A percentile compares a stretch with the other conserved stretches of the same genome.
These are phyloP conservation scores for Sanghuangporus sanghuang DNA, from an alignment of 1,284 basidiomycete species.

Conservation along the genomic window DNA sequence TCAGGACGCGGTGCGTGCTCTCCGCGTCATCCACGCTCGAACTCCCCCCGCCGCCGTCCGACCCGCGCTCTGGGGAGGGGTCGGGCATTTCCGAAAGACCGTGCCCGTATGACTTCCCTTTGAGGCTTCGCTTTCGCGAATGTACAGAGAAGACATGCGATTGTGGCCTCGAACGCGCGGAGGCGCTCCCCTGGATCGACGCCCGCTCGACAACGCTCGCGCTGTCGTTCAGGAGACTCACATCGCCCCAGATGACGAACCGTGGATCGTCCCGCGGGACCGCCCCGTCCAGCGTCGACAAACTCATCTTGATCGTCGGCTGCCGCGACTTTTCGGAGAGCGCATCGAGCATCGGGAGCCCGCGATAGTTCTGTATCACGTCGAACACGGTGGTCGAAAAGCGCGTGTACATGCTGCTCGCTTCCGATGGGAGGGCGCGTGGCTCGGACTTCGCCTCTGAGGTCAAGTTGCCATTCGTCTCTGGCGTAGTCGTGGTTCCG, in stretches of 20 bases:
- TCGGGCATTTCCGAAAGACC: slow-evolving; percentile 17
- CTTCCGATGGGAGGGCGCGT: slow-evolving; percentile 27
- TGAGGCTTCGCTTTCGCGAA: slow-evolving; percentile 30
- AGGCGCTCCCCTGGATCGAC: slow-evolving; percentile 8
- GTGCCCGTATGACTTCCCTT: slow-evolving; percentile 21
- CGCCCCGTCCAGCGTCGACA: slow-evolving; percentile 57
- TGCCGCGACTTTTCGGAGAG: slow-evolving; percentile 41
- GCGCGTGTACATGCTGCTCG: slow-evolving; percentile 50
- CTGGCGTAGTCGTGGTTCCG: neutral
- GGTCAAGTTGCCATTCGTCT: neutral
- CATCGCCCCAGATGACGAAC: slow-evolving; percentile 85
- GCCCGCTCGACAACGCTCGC: slow-evolving; percentile 22
- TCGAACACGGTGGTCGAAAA: slow-evolving; percentile 75
- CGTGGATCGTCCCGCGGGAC: slow-evolving; percentile 78
- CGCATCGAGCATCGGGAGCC: slow-evolving; percentile 63
- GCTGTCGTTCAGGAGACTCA: slow-evolving; percentile 36
- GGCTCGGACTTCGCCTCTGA: neutral
- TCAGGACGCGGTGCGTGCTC: slow-evolving; percentile 46
- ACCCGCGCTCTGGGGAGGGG: slow-evolving; percentile 24
- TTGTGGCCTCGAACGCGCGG: slow-evolving; percentile 26
- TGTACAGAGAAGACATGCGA: slow-evolving; percentile 48
- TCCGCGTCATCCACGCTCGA: slow-evolving; percentile 20
- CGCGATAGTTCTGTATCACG: slow-evolving; percentile 74
- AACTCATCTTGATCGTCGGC: slow-evolving; percentile 62
- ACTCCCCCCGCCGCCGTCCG: slow-evolving; percentile 24